Evolutionary conservation across 2,329 filamentous ascomycete genomes (phyloP), one percentile per base, ranked within the genome.

Genomic region (Ceratocystis lukuohia): DNA sequence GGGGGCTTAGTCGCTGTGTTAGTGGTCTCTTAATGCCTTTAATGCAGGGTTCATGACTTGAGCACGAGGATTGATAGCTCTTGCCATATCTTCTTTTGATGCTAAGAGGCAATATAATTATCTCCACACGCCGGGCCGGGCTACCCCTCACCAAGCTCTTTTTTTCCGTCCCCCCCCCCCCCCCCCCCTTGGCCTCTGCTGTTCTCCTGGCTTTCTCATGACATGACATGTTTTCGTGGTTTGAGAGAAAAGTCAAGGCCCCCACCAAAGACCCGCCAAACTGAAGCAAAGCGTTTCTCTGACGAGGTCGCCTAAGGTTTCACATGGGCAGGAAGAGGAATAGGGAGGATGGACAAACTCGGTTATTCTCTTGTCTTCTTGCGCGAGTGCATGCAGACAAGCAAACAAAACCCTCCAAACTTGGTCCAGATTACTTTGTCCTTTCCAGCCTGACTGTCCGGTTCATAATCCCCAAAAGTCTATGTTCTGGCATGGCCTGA

Each of bases 261-360:
- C 12, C 48, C 48, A 22, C 48, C 22, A 12, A 20, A 59, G 56
- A 59, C 28, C 56, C 56, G 56, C 25, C 56, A 59, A 59, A 59
- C 25, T 59, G 56, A 59, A 30, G 56, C 56, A 59, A 37, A 20
- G 28, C 56, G 30, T 59, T 10, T 28, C n/a, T 59, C 20, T 59
- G 56, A 37, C 56, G 56, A 59, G 56, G 56, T 59, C 56, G 56
- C 56, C 25, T 37, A 37, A 33, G 30, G 56, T 59, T 59, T 59
- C 56, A 59, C 56, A 59, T 59, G 22, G 28, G 25, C n/a, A 30
- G 25, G 53, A 33, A 17, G 53, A 57, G 53, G 53, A 17, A 17
- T 17, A n/a, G 53, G 25, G 15, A 17, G 5, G 28, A 17, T 6
- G 28, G 56, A 3, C 28, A 5, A n/a, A 15, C 17, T n/a, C 2